phyloP scores from a whole-genome alignment of 352 stramenopile species.

The Globisporangium middletonii region DNA sequence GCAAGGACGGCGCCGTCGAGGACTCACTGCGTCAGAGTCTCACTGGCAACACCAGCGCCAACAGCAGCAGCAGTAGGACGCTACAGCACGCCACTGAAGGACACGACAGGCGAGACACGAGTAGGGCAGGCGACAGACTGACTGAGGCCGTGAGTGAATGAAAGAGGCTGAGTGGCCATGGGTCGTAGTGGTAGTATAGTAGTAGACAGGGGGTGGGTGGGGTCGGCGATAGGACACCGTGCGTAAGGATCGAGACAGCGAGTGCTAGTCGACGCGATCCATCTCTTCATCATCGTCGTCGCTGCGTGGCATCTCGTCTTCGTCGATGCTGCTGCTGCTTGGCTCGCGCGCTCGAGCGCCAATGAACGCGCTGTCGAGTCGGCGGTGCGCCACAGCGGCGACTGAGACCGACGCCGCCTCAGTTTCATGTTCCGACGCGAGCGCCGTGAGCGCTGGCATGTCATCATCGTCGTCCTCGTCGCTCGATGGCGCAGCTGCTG shows the following conservation, averaged over 20 bases:
- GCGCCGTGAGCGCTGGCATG: constrained; percentile 3
- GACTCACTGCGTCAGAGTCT: too few species aligned
- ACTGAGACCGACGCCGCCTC: constrained; percentile 14
- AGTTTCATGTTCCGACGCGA: not conserved
- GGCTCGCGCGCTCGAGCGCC: not conserved
- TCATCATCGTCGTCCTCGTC: not conserved
- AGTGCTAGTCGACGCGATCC: constrained; percentile 51
- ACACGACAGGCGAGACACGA: too few species aligned
- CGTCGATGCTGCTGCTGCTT: constrained; percentile 30
- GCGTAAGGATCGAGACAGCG: not conserved
- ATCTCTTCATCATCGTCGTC: constrained; percentile 47
- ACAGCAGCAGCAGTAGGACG: too few species aligned
- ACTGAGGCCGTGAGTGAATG: too few species aligned
- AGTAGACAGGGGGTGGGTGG: not conserved
- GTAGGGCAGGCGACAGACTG: too few species aligned
- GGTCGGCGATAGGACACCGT: not conserved
- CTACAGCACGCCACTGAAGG: too few species aligned
- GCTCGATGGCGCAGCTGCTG: not conserved
- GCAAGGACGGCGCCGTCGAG: too few species aligned
- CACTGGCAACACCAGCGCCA: too few species aligned
- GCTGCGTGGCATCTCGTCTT: constrained; percentile 40
- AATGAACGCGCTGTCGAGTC: constrained; percentile 14
- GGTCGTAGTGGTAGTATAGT: too few species aligned
- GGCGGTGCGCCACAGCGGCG: not conserved
- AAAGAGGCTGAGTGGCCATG: too few species aligned